Base-by-base conservation (phyloP, 2,329 filamentous ascomycete genomes). In the Aspergillus niger region DNA sequence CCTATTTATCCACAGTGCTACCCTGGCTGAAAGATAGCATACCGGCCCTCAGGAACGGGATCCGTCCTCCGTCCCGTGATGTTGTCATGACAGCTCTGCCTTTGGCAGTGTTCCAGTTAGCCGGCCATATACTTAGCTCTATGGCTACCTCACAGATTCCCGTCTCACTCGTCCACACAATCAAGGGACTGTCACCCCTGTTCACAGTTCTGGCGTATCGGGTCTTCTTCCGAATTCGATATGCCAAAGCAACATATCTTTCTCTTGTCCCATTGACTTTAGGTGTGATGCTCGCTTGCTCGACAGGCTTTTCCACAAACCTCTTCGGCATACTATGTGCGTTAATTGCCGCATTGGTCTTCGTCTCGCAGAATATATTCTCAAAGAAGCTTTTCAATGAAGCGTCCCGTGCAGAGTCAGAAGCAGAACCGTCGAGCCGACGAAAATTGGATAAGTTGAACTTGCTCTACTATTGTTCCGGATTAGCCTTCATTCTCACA, bases 331-430 rank as follows among this genome's bases (percentile, higher is more conserved):
- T 99, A 17, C 70, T 94, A 10, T 94, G 93, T 70, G 93, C 95
- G 3, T 89, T 99, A 39, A 81, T 91, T 36, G 93, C 92, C n/a
- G 92, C 95, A 7, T 81, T 98, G 58, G 90, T 98, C 65, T 99
- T 99, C 72, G 95, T 99, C 38, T 95, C 92, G 0, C 95, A 99
- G 74, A 99, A 99, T 73, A 99, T 99, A 59, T 96, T 97, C 67
- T 98, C 94, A 20, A 99, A 99, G 78, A 91, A 92, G 66, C 87
- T 99, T 8, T 99, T 99, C 82, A 99, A 97, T 75, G 93, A 97
- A 73, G 92, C 91, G 6, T 89, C 92, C 6, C 88, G 88, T 60
- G 91, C 91, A 2, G 94, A 97, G 77, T 86, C 88, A 7, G 91
- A 97, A 57, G 79, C 81, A 2, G 85, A 85, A 1, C 76, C 82